Evolutionary conservation across 129 eudicot genomes (phyloP).

Genomic region (Chrysanthemum lavandulifolium): DNA sequence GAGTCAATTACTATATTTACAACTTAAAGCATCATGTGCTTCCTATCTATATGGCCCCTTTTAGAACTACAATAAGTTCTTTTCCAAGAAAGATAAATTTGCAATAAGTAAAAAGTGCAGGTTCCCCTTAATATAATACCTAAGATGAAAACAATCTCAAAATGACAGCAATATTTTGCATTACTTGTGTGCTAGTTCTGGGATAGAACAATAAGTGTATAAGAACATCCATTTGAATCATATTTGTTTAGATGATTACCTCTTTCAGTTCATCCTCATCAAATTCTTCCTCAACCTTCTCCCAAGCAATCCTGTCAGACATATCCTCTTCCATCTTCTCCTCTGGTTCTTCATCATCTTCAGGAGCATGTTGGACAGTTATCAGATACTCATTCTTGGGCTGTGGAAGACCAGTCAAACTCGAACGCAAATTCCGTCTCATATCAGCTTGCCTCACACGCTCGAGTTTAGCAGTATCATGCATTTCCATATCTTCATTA

Average conservation of each 20-base stretch:
- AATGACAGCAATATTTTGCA: too few relatives aligned
- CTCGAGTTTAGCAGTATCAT: slow-evolving; percentile 64
- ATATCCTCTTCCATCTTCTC: slow-evolving; percentile 96
- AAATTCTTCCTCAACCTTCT: slow-evolving; percentile 92
- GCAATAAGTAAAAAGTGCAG: too few relatives aligned
- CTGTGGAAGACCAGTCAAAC: slow-evolving; percentile 78
- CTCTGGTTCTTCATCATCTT: slow-evolving; percentile 82
- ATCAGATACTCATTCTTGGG: slow-evolving; percentile 95
- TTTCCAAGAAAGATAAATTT: too few relatives aligned
- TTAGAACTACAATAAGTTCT: too few relatives aligned
- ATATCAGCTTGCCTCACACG: slow-evolving; percentile 57
- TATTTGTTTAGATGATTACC: slow-evolving; percentile 32
- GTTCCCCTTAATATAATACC: too few relatives aligned
- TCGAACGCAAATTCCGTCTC: slow-evolving; percentile 65
- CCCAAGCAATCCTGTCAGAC: slow-evolving; percentile 90
- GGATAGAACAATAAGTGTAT: too few relatives aligned
- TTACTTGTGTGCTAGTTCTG: too few relatives aligned
- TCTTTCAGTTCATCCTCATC: slow-evolving; percentile 76
- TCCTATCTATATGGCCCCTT: too few relatives aligned
- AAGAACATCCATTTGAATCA: too few relatives aligned
- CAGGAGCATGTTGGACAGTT: slow-evolving; percentile 60
- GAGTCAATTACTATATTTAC: too few relatives aligned
- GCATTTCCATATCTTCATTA: slow-evolving; percentile 89
- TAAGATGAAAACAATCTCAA: too few relatives aligned
- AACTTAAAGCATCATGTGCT: too few relatives aligned